phyloP scores from a whole-genome alignment of 148 eudicot genomes.

The Rhododendron williamsianum region DNA sequence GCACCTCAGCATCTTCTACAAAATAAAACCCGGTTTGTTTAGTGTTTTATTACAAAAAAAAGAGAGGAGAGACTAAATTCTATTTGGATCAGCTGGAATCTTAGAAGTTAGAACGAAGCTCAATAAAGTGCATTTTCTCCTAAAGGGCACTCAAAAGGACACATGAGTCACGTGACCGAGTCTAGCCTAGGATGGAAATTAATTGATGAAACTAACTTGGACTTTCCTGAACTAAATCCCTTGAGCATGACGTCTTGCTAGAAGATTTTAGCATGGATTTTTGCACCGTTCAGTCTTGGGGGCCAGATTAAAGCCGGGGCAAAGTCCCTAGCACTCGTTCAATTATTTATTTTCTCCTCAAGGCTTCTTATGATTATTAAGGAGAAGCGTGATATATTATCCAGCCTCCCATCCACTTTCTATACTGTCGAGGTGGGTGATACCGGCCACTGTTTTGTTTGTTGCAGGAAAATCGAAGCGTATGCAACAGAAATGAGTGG shows the following conservation, averaged over 20 bases:
- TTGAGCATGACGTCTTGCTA: background rate
- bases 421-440: background rate
- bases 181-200: background rate
- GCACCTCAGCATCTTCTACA: background rate
- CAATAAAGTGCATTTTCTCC: background rate
- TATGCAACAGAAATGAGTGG: slow-evolving; percentile 49
- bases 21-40: background rate
- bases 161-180: background rate
- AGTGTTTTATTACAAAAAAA: background rate
- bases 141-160: background rate
- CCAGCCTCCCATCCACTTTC: background rate
- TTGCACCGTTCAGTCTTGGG: background rate
- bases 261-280: background rate
- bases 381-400: background rate
- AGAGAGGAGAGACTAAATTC: background rate
- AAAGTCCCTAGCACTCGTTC: background rate
- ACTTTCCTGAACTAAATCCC: background rate
- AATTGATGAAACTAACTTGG: background rate
- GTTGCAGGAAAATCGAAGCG: slow-evolving; percentile 46
- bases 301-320: background rate
- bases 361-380: background rate
- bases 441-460: background rate
- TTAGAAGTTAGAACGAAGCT: background rate
- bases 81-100: no score
- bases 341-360: background rate